phyloP scores from a whole-genome alignment of 23 red algal genomes.

The Pyropia haitanensis region DNA sequence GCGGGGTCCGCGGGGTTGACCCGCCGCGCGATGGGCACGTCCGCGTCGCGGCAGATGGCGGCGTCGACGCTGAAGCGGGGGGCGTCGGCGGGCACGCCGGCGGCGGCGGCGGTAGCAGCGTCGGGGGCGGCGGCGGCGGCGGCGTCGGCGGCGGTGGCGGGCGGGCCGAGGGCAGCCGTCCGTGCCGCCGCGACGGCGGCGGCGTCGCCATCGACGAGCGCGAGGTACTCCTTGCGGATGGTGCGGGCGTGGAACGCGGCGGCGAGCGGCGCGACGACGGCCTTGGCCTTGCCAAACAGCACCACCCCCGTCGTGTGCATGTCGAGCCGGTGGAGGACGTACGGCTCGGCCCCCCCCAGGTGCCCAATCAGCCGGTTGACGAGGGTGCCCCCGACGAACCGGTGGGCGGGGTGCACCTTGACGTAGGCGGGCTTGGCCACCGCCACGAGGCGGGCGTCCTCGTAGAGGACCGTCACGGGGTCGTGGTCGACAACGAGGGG shows the following conservation, averaged over 20 bases:
- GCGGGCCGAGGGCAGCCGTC: too few relatives aligned
- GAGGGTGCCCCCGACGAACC: conserved; percentile 50
- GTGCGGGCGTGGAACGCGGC: conserved; percentile 16
- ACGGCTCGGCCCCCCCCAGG: not conserved
- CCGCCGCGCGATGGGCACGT: conserved; percentile 21
- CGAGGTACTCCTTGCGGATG: conserved; percentile 49
- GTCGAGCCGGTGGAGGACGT: too few relatives aligned
- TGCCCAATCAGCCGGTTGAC: conserved; percentile 50
- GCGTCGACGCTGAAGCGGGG: conserved; percentile 40
- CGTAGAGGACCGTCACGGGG: conserved; percentile 54
- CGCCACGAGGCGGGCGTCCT: conserved; percentile 49
- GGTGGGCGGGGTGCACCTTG: conserved; percentile 69
- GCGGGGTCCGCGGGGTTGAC: conserved; percentile 8
- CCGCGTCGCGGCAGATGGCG: conserved; percentile 24
- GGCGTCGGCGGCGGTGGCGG: too few relatives aligned
- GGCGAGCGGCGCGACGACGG: conserved; percentile 37
- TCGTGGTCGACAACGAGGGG: conserved; percentile 53
- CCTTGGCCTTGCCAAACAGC: conserved; percentile 43
- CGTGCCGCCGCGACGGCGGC: too few relatives aligned
- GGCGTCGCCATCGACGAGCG: conserved; percentile 29
- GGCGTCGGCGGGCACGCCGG: not conserved
- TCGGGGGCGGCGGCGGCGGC: too few relatives aligned
- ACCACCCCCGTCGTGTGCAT: not conserved
- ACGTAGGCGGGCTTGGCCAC: conserved; percentile 54
- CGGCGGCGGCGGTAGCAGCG: not conserved